These are phyloP conservation scores for Lachnellula arida DNA, from an alignment of 2,329 filamentous ascomycete species.

Conservation along the genomic window DNA sequence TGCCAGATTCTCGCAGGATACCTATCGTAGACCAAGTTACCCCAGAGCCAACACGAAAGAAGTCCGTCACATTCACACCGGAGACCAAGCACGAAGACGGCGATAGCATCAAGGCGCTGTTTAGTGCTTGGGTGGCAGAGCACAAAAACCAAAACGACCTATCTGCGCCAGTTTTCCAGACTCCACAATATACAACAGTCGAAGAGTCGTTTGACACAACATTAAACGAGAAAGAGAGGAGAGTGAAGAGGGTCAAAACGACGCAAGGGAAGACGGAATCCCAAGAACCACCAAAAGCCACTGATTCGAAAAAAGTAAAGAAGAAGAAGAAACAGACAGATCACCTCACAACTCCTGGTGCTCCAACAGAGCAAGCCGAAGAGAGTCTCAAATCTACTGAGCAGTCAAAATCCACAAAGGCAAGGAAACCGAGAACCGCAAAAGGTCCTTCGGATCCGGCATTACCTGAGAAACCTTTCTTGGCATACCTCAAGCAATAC, in stretches of 20 bases:
- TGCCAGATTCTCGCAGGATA: slow-evolving; percentile 7
- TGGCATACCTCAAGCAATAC: slow-evolving; percentile 75
- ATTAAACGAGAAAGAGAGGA: slow-evolving; percentile 28
- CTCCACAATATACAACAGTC: slow-evolving; percentile 25
- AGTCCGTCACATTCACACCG: slow-evolving; percentile 61
- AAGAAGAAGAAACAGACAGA: not conserved
- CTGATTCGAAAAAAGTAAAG: slow-evolving; percentile 2
- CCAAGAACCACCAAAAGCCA: not conserved
- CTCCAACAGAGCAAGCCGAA: not conserved
- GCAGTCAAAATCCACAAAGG: slow-evolving; percentile 12
- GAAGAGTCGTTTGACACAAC: slow-evolving; percentile 26
- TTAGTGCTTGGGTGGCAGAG: slow-evolving; percentile 44
- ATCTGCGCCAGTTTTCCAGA: slow-evolving; percentile 22
- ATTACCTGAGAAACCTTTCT: slow-evolving; percentile 52
- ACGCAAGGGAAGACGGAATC: slow-evolving; percentile 1
- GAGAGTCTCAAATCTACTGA: slow-evolving; percentile 9
- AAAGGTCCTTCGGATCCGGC: slow-evolving; percentile 2
- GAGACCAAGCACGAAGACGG: slow-evolving; percentile 58
- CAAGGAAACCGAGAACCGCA: slow-evolving; percentile 14
- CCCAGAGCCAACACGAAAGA: slow-evolving; percentile 35
- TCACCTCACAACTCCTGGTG: not conserved
- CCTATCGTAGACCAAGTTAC: slow-evolving; percentile 23
- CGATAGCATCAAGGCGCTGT: slow-evolving; percentile 46
- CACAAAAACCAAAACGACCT: slow-evolving; percentile 32
- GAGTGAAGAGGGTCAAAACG: slow-evolving; percentile 28